A percentile compares a stretch with the other conserved stretches of the same genome.
phyloP scores from a whole-genome alignment of 1,284 basidiomycete genomes.

The Sanghuangporus sanghuang region DNA sequence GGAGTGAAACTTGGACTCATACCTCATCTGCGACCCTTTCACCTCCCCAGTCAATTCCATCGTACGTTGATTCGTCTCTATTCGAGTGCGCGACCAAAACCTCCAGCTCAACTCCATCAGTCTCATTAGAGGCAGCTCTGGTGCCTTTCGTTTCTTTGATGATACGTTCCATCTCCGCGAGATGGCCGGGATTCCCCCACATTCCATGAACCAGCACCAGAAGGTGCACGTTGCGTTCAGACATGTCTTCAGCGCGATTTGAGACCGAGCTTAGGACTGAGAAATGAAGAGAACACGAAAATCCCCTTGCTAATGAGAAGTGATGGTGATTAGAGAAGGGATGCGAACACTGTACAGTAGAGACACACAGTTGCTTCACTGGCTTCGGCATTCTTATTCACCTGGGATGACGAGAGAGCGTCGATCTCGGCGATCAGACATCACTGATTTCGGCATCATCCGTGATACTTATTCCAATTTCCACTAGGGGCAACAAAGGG shows the following conservation, averaged over 20 bases:
- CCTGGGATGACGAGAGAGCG: not conserved
- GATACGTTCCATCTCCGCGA: conserved; percentile 41
- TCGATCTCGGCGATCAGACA: not conserved
- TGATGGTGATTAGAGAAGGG: not conserved
- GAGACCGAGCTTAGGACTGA: not conserved
- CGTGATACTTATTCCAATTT: too few species aligned
- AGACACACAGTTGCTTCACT: not conserved
- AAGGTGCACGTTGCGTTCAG: conserved; percentile 36
- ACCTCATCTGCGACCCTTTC: conserved; percentile 66
- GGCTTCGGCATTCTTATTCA: not conserved
- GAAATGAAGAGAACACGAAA: not conserved
- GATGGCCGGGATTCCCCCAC: conserved; percentile 70
- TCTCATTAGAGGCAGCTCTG: conserved; percentile 6
- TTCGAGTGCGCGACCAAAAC: conserved; percentile 45
- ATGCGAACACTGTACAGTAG: too few species aligned
- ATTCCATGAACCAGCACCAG: conserved; percentile 78
- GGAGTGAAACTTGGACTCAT: conserved; percentile 14
- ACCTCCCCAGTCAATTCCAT: conserved; percentile 61
- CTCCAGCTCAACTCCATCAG: conserved; percentile 30
- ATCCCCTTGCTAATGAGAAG: not conserved
- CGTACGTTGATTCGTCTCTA: conserved; percentile 49
- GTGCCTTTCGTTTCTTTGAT: conserved; percentile 34
- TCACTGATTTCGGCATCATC: not conserved
- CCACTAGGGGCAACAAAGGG: too few species aligned
- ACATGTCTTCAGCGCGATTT: not conserved